phyloP scores from a whole-genome alignment of 345 rosid species.

The Salix purpurea region DNA sequence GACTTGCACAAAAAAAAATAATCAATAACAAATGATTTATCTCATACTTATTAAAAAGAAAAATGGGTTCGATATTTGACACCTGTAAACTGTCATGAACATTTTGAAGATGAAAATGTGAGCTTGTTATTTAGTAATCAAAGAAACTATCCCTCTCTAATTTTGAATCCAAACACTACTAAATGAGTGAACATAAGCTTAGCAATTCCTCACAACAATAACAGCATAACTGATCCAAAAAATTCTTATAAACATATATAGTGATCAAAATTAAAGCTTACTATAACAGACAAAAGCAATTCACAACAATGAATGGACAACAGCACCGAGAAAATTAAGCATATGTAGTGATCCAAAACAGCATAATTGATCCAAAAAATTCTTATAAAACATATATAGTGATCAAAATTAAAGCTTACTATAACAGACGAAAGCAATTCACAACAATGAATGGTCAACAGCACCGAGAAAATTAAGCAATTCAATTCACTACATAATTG shows the following conservation, averaged over 20 bases:
- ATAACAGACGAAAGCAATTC: background rate
- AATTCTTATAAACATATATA: background rate
- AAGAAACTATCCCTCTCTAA: constrained; percentile 1
- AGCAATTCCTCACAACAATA: background rate
- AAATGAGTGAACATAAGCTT: background rate
- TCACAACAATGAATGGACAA: background rate
- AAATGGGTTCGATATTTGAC: background rate
- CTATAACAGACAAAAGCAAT: background rate
- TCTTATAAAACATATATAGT: background rate
- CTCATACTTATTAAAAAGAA: background rate
- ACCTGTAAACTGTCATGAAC: background rate
- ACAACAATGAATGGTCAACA: background rate
- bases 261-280: background rate
- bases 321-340: background rate
- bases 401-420: background rate
- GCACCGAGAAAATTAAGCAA: background rate
- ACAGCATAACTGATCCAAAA: background rate
- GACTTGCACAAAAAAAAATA: background rate
- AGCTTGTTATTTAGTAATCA: background rate
- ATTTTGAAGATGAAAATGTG: background rate
- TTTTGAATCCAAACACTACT: background rate
- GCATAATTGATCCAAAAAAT: background rate
- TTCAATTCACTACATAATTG: background rate
- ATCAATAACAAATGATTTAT: background rate
- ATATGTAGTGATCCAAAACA: too few relatives aligned